Percentiles rank a stretch among this genome's conserved stretches.
Conservation (phyloP, 352 stramenopile species). For the Pelagophyceae sp. region DNA sequence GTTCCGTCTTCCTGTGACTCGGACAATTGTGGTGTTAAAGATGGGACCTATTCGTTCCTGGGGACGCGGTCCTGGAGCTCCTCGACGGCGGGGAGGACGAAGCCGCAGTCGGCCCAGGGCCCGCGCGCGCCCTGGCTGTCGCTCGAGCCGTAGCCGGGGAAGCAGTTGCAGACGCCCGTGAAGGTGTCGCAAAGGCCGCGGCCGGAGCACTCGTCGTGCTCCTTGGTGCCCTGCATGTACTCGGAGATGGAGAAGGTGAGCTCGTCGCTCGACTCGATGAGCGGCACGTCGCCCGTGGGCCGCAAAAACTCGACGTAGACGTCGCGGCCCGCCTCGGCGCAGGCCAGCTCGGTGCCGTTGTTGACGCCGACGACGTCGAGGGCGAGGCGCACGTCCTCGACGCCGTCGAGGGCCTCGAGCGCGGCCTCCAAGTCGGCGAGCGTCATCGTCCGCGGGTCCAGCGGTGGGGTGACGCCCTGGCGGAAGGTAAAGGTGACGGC, state of each 20-base stretch:
- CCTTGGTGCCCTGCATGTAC: conserved; percentile 35
- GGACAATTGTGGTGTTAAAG: no score
- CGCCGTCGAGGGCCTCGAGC: conserved; percentile 57
- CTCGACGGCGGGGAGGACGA: not conserved
- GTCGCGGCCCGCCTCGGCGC: conserved; percentile 25
- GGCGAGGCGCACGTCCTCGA: conserved; percentile 35
- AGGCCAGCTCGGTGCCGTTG: conserved; percentile 32
- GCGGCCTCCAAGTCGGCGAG: conserved; percentile 48
- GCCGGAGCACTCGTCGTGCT: conserved; percentile 42
- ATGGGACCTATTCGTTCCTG: no score
- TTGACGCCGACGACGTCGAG: conserved; percentile 28
- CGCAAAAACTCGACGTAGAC: conserved; percentile 40
- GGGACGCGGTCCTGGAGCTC: not conserved
- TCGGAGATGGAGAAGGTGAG: conserved; percentile 31
- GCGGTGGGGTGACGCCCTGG: conserved; percentile 44
- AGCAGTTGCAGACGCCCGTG: conserved; percentile 42
- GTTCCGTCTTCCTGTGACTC: no score
- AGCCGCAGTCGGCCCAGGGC: conserved; percentile 37
- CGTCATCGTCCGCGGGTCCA: conserved; percentile 43
- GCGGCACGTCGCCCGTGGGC: conserved; percentile 39
- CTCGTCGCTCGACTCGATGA: conserved; percentile 25
- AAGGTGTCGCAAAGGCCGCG: conserved; percentile 41
- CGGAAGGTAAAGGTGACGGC: conserved; percentile 71
- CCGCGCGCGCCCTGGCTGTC: conserved; percentile 40
- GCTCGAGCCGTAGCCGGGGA: conserved; percentile 38